A percentile compares a stretch with the other conserved stretches of the same genome.
phyloP scores from a whole-genome alignment of 2,329 filamentous ascomycete species.

The Calonectria naviculata region DNA sequence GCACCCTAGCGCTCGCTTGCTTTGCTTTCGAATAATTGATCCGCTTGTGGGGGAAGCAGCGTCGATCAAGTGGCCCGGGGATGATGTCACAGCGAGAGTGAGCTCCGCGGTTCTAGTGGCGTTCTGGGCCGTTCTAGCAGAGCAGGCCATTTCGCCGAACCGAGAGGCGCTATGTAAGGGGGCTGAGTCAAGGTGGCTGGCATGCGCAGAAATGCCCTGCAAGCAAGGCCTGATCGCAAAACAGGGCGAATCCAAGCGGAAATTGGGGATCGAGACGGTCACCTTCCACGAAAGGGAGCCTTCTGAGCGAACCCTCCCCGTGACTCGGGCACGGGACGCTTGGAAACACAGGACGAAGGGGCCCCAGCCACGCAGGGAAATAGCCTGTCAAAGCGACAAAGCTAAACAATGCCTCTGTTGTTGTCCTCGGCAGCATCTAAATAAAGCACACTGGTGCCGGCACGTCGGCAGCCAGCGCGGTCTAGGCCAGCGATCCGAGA shows the following conservation, averaged over 20 bases:
- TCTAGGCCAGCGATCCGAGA: background rate
- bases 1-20: background rate
- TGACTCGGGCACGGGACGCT: background rate
- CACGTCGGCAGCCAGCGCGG: background rate
- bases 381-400: background rate
- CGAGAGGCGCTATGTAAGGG: background rate
- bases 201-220: background rate
- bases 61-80: background rate
- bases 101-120: background rate
- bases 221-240: background rate
- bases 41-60: background rate
- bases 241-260: background rate
- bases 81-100: background rate
- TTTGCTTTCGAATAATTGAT: background rate
- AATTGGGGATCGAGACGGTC: background rate
- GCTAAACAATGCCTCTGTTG: background rate
- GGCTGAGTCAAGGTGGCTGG: background rate
- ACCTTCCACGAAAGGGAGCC: background rate
- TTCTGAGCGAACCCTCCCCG: background rate
- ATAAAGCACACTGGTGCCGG: background rate
- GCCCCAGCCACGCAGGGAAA: background rate
- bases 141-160: background rate
- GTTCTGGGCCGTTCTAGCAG: background rate
- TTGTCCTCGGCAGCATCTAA: background rate
- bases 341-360: background rate